Base-by-base conservation (phyloP, 2,329 filamentous ascomycete genomes). In the Bipolaris bicolor region DNA sequence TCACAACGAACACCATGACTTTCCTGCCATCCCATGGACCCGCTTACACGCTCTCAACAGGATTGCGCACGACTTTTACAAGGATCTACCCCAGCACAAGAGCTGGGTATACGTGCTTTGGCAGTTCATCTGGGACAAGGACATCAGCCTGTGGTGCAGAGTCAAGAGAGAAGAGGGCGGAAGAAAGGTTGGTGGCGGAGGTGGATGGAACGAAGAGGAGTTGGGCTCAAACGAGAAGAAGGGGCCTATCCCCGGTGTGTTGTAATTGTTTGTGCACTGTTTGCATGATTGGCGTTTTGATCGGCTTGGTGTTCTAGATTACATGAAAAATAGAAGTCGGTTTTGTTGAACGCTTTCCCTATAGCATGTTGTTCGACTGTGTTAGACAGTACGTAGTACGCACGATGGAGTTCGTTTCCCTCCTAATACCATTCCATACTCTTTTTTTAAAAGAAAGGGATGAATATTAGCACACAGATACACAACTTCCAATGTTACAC, bases 1-100 rank as follows among this genome's bases (percentile, higher is more conserved):
- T 71, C 95, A 99, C 82, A 99, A 99, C 76, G 95, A 99, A 82
- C 95, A 99, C 79, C 95, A 99, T 77, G 95, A 99, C 78, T 99
- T 99, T 80, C 95, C 95, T 10, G 95, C 95, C 46, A 86, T 99
- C 45, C 94, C 95, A 0, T 99, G 95, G 95, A 97, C 92, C 9
- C 84, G 90, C 31, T 84, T 99, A 37, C 90, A 88, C 52, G 83
- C 83, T 72, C 82, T 99, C 52, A 87, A 93, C 72, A 80, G 86
- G 62, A 90, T 96, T 55, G 95, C 95, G 1, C 84, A 84, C 63
- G 95, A 98, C 78, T 99, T 97, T 75, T 99, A 99, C 79, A 87
- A 89, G 63, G 90, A 90, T 58, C 80, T 99, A 65, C 95, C 95
- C 9, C 85, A 84, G 62, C 94, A 98, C 73, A 86, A 87, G 73